Evolutionary conservation across 139 green algal genomes (phyloP).

Genomic region (Ettlia oleoabundans): DNA sequence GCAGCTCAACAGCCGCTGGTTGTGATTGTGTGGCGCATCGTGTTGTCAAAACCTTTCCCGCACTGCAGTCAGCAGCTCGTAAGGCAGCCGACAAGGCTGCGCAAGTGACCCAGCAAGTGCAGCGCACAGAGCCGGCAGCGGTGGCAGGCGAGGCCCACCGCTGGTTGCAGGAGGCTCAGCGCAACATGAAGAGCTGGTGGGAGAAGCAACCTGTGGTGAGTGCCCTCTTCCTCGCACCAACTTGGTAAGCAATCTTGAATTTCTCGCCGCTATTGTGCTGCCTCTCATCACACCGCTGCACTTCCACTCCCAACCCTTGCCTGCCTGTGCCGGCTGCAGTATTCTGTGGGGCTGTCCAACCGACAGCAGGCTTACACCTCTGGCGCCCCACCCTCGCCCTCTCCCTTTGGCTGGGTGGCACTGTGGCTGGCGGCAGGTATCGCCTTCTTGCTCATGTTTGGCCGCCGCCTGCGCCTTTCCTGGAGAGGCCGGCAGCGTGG

Average conservation of each 20-base stretch:
- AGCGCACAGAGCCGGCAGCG: not conserved
- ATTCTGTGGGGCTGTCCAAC: conserved; percentile 12
- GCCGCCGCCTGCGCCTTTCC: not conserved
- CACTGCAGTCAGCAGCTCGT: not conserved
- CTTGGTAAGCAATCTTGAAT: not conserved
- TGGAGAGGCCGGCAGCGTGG: not conserved
- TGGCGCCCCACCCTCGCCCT: not conserved
- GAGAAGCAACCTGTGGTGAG: conserved; percentile 2
- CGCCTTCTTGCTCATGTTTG: not conserved
- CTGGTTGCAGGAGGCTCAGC: not conserved
- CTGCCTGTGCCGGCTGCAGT: not conserved
- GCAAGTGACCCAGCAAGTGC: not conserved
- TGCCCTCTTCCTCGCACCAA: not conserved
- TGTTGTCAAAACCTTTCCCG: not conserved
- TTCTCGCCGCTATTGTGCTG: too few relatives aligned
- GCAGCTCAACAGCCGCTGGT: too few relatives aligned
- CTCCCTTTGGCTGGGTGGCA: not conserved
- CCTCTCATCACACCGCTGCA: not conserved
- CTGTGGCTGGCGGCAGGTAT: not conserved
- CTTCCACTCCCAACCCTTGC: not conserved
- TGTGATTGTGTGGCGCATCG: too few relatives aligned
- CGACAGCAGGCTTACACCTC: not conserved
- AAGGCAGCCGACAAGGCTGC: not conserved
- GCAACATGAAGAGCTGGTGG: not conserved
- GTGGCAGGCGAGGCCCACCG: not conserved